Base-by-base conservation (phyloP, 805 yeast species). In the Sugiyamaella lignohabitans region DNA sequence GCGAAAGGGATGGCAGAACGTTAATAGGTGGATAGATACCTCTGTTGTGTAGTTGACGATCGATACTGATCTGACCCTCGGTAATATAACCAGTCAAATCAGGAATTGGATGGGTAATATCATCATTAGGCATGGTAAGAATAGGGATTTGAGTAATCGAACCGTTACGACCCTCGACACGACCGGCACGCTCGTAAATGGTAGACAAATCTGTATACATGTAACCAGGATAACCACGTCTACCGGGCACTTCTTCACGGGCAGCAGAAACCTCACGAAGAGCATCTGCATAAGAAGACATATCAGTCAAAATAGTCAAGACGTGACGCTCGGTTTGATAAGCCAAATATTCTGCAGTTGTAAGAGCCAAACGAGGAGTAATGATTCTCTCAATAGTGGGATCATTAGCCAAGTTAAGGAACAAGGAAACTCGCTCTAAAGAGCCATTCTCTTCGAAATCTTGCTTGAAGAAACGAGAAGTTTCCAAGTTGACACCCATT, bases 221-320 rank as follows among this genome's bases (percentile, higher is more conserved):
- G 71, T 93, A 93, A 85, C 99, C 99, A 55, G 99, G 99, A 71
- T 93, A 93, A 77, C 99, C 99, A 82, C 99, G 88, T 80, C 99
- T 88, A 78, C 99, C 99, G 66, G 98, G 98, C 40, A 93, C 98
- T 74, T 94, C 98, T 73, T 93, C 99, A 78, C 99, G 88, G 42
- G 99, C 99, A 52, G 99, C 98, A 54, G 97, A 88, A 43, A 93
- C 98, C 75, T 93, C 99, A 82, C 99, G 89, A 65, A 93, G 75
- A 36, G 99, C 99, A 69, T 93, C 99, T 36, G 99, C 99, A 67
- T 93, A 93, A n/a, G 98, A 93, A 22, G 97, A 87, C 99, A 93
- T 93, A 74, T 93, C 99, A 43, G 99, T 94, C 66, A 93, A 79
- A 63, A 93, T 91, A 45, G 98, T 93, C 72, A 93, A 80, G 45